Percentiles rank a stretch among this genome's conserved stretches.
These are phyloP conservation scores for Kazachstania taianensis DNA, from an alignment of 805 yeast species.

Conservation along the genomic window DNA sequence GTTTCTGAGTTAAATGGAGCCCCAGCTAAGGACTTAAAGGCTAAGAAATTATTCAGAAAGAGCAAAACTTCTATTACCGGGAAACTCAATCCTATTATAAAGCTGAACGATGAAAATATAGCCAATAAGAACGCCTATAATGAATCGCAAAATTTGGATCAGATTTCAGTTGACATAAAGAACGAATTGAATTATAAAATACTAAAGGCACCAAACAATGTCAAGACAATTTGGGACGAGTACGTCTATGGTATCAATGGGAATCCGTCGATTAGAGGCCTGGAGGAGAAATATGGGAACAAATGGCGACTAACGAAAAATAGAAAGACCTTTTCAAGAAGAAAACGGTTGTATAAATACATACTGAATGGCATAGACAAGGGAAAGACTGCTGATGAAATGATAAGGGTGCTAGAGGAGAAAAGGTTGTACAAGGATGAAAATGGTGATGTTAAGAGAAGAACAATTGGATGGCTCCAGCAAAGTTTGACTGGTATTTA, in stretches of 20 bases:
- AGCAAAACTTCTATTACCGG: too few species aligned
- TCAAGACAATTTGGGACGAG: slow-evolving; percentile 31
- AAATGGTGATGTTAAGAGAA: slow-evolving; percentile 26
- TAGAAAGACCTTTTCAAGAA: slow-evolving; percentile 29
- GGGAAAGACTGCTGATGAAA: slow-evolving; percentile 28
- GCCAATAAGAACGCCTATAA: too few species aligned
- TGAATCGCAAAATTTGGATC: not conserved
- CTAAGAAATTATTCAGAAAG: slow-evolving; percentile 2
- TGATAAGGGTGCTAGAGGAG: slow-evolving; percentile 25
- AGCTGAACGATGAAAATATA: too few species aligned
- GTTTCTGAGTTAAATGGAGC: slow-evolving; percentile 8
- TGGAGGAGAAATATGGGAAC: slow-evolving; percentile 34
- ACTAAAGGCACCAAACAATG: slow-evolving; percentile 28
- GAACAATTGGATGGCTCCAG: slow-evolving; percentile 31
- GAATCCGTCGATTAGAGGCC: slow-evolving; percentile 31
- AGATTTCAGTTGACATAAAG: not conserved
- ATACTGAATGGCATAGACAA: slow-evolving; percentile 26
- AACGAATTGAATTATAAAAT: slow-evolving; percentile 18
- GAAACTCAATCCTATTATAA: too few species aligned
- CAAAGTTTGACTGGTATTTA: slow-evolving; percentile 26
- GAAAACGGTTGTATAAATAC: slow-evolving; percentile 30
- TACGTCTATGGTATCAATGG: slow-evolving; percentile 34
- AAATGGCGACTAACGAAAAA: slow-evolving; percentile 33
- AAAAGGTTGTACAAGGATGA: slow-evolving; percentile 25
- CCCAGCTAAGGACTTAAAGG: slow-evolving; percentile 6